Base-by-base conservation (phyloP, 1,284 basidiomycete species). In the Tilletia walkeri region DNA sequence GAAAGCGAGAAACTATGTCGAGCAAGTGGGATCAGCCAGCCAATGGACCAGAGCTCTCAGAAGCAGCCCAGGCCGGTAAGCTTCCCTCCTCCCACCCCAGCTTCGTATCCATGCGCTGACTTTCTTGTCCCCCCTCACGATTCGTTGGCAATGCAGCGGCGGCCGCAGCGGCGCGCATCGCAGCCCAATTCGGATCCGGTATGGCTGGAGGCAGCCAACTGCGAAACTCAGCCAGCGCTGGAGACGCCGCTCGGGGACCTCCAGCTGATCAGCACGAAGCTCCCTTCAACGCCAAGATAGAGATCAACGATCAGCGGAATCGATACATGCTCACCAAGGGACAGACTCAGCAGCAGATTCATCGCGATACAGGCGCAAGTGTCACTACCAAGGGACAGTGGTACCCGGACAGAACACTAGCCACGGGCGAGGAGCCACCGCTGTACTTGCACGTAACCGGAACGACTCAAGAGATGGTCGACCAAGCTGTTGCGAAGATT, bases 231-330 rank as follows among this genome's bases (percentile, higher is more conserved):
- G 41, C 12, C 14, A 65, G 18, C 39, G 41, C 16, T 18, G 39
- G 38, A 45, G 18, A 24, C 41, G 38, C 56, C 16, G 24, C n/a
- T 6, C 18, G n/a, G 18, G 50, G 9, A 3, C 56, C 16, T 4
- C 18, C 56, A 10, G 14, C 16, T 10, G 53, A 56, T 24, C 65
- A 87, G 4, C 89, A 92, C 72, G 92, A 94, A 74, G 92, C 88
- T 54, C 92, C 92, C 67, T 97, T 91, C 80, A 90, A 89, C 16
- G 89, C 92, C 78, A 94, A 97, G 84, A 93, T 99, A 73, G 95
- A 98, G 84, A 96, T 99, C 84, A 98, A 99, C 85, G 96, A 99
- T 85, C 87, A 95, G 70, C 87, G 95, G 78, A 99, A 99, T 85
- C 88, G 95, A 72, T 99, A 99, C 85, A 86, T 98, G 83, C 86